Evolutionary conservation across 176 grass and related monocot species (phyloP), one percentile per base, ranked within the genome.

Genomic region (Musa acuminata): DNA sequence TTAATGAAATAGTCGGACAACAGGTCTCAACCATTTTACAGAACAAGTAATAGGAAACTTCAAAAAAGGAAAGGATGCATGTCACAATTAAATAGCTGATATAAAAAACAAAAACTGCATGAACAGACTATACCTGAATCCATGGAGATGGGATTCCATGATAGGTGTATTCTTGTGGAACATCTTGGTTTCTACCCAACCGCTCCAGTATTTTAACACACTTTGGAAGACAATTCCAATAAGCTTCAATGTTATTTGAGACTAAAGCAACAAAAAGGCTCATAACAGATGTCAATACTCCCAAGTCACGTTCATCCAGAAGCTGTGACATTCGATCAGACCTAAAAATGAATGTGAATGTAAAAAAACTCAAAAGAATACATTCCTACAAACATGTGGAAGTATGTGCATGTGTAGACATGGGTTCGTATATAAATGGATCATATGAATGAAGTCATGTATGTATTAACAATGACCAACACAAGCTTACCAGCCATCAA

Each of bases 121-220:
- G 17, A 72, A 67, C 54, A 87, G 20, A 80, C 86, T 81, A 54
- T 68, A 99, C 95, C 90, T 99, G 95, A 88, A 98, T 90, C 95
- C 95, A 99, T 77, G 95, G 95, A 81, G 95, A 99, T 80, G 95
- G 95, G 65, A 99, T 99, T 84, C 95, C 95, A 68, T 99, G 94
- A 62, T 99, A 99, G 55, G 95, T 99, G 69, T 99, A 99, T 77
- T 99, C 95, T 63, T 86, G 95, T 20, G 90, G 90, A 83, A 99
- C 83, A 89, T 99, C 95, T 91, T 99, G 95, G 62, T 99, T 99
- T 82, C 90, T 89, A 9, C 90, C 90, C 83, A 99, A 83, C 54
- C 86, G 85, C 80, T 99, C 95, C 81, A 99, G 72, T 83, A 99
- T 86, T 80, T 82, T 80, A 75, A 99, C 90, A 82, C 95, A 99